Base-by-base conservation (phyloP, 768 basidiomycete genomes). In the Porpolomopsis calyptriformis region DNA sequence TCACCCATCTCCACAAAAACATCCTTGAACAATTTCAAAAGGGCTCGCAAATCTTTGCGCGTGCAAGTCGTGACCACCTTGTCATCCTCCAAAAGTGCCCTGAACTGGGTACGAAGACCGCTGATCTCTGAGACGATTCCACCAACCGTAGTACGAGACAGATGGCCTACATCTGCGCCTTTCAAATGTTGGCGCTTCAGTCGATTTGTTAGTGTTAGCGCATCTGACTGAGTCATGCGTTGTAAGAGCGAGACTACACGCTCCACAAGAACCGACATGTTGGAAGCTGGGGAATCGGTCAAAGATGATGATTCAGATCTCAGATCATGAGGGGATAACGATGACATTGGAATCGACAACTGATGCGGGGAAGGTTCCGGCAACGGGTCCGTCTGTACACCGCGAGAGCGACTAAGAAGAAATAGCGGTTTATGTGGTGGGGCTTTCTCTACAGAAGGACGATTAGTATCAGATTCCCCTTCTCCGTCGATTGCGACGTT, bases 111-210 rank as follows among this genome's bases (percentile, higher is more conserved):
- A 1, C 91, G 79, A n/a, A 94, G 67, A 10, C 70, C 70, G 8
- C 70, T 68, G 9, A 79, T 70, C 43, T 99, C 94, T 20, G 71
- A 64, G 11, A 90, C 56, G 41, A 99, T 78, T 42, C 73, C 72
- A 47, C 75, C 74, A 48, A 98, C 72, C 0, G 91, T 96, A 20
- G 75, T 77, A 37, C 83, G 79, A 0, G 91, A 93, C 14, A 98
- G 72, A 59, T 96, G 85, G 24, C 79, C 76, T 24, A 97, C 74
- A 53, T 96, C 91, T 7, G 89, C 85, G 19, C 83, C 84, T 48
- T 76, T 76, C 16, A 98, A 71, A 55, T 92, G 79, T 54, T 97
- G 93, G 46, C 91, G 82, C 63, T 89, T 93, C 22, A 98, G 69
- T 22, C 96, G 81, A 52, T 85, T 86, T 25, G 88, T 89, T 34